Base-by-base conservation (phyloP, 2,329 filamentous ascomycete species). In the Ploettnerulaceae sp. region DNA sequence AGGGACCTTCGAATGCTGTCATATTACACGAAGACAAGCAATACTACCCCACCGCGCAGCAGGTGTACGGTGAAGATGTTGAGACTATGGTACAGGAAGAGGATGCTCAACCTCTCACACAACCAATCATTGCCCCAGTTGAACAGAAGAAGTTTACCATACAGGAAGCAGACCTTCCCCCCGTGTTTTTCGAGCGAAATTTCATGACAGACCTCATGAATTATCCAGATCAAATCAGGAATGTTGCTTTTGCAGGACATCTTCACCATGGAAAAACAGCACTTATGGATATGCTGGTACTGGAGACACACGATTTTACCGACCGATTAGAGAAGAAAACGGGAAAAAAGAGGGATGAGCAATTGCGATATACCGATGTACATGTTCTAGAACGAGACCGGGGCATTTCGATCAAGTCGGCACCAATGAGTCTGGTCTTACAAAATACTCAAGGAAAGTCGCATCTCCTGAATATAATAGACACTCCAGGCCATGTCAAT, bases 11-110 rank as follows among this genome's bases (percentile, higher is more conserved):
- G 4, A 98, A 97, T 67, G 91, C 93, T 41, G 89, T 98, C n/a
- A 79, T 98, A 48, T 78, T 98, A 35, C 93, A 98, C 70, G 93
- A 98, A 74, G 93, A 98, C 71, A 98, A 98, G 68, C 93, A 97
- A 66, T 98, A 98, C 69, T 98, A 98, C 65, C 93, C 93, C 22
- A 95, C 90, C n/a, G 93, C 93, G 47, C 84, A 91, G 64, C 93
- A 98, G 67, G 83, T 95, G 32, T 98, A 97, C 65, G 93, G 93
- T 42, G 77, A 82, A 59, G 90, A 93, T 69, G 93, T 98, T 60
- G 93, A 98, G 70, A 93, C 91, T 1, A 71, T 95, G 67, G 91
- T 98, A 28, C 87, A 97, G 64, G 93, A 98, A 67, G 93, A 97
- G 70, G 93, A 98, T 72, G 86, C 90, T 49, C 93, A 98, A 66